Conservation (phyloP, 108 stramenopile genomes). For the Skeletonema menzelii region DNA sequence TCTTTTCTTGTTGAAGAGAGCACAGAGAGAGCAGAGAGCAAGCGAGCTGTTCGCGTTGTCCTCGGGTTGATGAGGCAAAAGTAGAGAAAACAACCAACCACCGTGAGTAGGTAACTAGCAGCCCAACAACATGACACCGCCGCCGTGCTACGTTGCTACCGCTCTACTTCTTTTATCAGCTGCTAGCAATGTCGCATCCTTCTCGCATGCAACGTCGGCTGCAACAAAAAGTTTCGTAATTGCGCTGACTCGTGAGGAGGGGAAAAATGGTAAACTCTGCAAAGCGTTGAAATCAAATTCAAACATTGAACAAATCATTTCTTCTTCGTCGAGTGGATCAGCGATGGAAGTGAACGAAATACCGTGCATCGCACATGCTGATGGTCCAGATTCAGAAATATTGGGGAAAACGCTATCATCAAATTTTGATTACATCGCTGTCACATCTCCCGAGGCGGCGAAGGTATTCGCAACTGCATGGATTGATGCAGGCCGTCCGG, state of each 20-base stretch:
- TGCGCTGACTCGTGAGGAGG: constrained; percentile 83
- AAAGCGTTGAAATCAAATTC: constrained; percentile 41
- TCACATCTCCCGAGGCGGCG: constrained; percentile 90
- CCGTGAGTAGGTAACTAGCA: no score
- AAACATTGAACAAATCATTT: constrained; percentile 14
- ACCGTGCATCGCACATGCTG: constrained; percentile 86
- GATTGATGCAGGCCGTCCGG: constrained; percentile 47
- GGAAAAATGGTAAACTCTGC: constrained; percentile 76
- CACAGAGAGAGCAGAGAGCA: no score
- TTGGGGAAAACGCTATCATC: constrained; percentile 46
- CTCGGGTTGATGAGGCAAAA: no score
- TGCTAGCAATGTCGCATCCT: not conserved
- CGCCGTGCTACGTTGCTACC: no score
- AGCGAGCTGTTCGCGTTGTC: no score
- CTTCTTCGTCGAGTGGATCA: constrained; percentile 6
- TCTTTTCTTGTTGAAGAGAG: no score
- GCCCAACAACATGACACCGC: no score
- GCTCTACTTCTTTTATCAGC: not conserved
- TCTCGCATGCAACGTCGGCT: not conserved
- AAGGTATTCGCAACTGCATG: constrained; percentile 70
- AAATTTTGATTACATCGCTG: constrained; percentile 64
- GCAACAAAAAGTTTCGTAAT: constrained; percentile 26
- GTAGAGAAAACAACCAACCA: no score
- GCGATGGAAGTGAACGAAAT: constrained; percentile 58
- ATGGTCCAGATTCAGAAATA: constrained; percentile 62